Evolutionary conservation across 2,329 filamentous ascomycete species (phyloP).

Genomic region (Furcasterigmium sp.): DNA sequence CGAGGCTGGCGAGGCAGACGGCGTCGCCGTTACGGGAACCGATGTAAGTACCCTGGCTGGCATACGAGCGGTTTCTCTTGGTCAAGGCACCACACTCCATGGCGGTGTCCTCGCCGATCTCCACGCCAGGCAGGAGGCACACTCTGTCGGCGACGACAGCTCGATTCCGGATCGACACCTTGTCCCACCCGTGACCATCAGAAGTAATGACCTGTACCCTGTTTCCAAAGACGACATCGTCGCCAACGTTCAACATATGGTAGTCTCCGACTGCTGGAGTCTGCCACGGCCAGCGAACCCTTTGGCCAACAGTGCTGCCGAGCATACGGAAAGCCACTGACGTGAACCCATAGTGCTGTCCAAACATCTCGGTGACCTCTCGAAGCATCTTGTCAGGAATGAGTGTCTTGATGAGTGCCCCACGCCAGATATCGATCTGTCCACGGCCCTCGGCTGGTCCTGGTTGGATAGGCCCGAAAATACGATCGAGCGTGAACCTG

Average conservation of each 20-base stretch:
- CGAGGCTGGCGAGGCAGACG: conserved; percentile 28
- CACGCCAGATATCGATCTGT: conserved; percentile 36
- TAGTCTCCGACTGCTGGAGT: conserved; percentile 49
- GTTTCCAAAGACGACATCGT: conserved; percentile 56
- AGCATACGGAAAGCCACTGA: conserved; percentile 44
- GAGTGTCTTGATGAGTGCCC: conserved; percentile 35
- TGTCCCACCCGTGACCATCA: conserved; percentile 42
- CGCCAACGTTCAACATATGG: conserved; percentile 48
- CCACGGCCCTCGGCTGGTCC: conserved; percentile 22
- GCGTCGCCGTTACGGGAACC: conserved; percentile 47
- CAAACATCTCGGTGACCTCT: conserved; percentile 44
- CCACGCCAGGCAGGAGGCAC: conserved; percentile 43
- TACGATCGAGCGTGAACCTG: conserved; percentile 32
- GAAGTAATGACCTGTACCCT: conserved; percentile 47
- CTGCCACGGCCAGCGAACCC: conserved; percentile 53
- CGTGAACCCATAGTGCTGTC: conserved; percentile 49
- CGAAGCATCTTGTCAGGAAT: conserved; percentile 37
- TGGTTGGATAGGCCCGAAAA: conserved; percentile 32
- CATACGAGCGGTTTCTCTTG: conserved; percentile 36
- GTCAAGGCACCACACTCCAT: conserved; percentile 51
- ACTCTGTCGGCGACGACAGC: conserved; percentile 55
- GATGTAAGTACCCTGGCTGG: conserved; percentile 40
- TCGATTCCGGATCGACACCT: conserved; percentile 38
- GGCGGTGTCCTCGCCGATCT: conserved; percentile 40
- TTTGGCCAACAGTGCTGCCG: conserved; percentile 45